Conservation (phyloP, 805 yeast species). For the Sugiyamaella chiloensis region DNA sequence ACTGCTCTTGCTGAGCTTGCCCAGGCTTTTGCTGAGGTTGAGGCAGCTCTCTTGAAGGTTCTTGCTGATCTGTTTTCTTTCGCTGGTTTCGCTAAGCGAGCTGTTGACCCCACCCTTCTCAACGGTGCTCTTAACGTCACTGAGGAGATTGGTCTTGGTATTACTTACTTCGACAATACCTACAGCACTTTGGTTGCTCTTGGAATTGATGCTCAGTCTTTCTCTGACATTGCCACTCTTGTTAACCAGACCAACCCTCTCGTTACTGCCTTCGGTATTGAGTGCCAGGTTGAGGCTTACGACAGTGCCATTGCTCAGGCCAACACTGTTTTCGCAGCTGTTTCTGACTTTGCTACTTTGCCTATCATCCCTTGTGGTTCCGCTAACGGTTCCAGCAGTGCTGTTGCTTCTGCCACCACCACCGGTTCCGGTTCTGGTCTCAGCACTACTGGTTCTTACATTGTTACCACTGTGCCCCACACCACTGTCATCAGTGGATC, state of each 20-base stretch:
- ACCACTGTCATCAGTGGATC: not conserved
- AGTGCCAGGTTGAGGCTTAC: not conserved
- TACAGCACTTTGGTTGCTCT: constrained; percentile 1
- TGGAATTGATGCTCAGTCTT: not conserved
- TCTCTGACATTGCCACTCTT: not conserved
- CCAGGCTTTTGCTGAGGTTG: not conserved
- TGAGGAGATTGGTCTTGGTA: not conserved
- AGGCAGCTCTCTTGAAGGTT: not conserved
- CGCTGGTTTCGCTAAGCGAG: not conserved
- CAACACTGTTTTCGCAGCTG: not conserved
- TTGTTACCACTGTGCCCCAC: not conserved
- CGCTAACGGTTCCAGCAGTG: not conserved
- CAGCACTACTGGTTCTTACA: not conserved
- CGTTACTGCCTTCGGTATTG: not conserved
- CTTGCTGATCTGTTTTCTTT: not conserved
- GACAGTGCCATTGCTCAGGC: constrained; percentile 1
- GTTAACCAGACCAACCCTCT: constrained; percentile 1
- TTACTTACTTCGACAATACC: not conserved
- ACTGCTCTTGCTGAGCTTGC: not conserved
- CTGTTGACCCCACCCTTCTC: not conserved
- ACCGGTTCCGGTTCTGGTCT: not conserved
- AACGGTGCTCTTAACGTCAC: constrained; percentile 1
- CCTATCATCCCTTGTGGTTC: not conserved
- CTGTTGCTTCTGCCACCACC: not conserved
- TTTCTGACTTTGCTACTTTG: not conserved